phyloP scores from a whole-genome alignment of 257 asterid genomes.

The Nicotiana noctiflora region DNA sequence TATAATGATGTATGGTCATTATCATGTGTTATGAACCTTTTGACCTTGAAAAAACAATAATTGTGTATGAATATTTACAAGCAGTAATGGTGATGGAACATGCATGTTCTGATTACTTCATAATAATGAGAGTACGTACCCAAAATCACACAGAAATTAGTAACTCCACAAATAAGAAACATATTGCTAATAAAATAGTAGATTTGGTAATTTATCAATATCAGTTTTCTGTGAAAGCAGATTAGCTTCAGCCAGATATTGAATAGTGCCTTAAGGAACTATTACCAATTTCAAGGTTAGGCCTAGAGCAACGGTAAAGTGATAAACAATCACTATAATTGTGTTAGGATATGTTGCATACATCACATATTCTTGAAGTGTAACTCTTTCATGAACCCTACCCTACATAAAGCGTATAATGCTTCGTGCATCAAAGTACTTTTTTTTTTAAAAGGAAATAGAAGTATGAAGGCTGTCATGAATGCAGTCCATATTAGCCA shows the following conservation, averaged over 20 bases:
- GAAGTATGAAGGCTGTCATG: too few relatives aligned
- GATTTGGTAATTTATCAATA: not conserved
- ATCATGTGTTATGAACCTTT: not conserved
- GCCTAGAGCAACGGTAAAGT: too few relatives aligned
- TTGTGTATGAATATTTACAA: not conserved
- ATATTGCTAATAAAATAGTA: not conserved
- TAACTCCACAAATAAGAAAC: not conserved
- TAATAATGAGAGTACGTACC: not conserved
- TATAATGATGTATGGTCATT: not conserved
- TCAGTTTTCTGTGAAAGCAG: too few relatives aligned
- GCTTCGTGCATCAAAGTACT: too few relatives aligned
- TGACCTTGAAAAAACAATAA: not conserved
- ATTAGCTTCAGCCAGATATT: not conserved
- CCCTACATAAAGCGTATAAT: too few relatives aligned
- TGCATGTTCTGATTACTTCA: not conserved
- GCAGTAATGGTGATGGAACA: not conserved
- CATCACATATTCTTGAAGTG: too few relatives aligned
- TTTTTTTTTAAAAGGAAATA: too few relatives aligned
- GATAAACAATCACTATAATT: too few relatives aligned
- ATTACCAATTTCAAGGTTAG: not conserved
- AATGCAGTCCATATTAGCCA: not conserved
- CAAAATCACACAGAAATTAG: not conserved
- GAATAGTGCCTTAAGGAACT: not conserved
- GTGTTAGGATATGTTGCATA: too few relatives aligned
- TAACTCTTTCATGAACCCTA: rapidly evolving